Percentiles rank a stretch among this genome's conserved stretches.
Conservation (phyloP, 2,329 filamentous ascomycete species). For the Capronia americana region DNA sequence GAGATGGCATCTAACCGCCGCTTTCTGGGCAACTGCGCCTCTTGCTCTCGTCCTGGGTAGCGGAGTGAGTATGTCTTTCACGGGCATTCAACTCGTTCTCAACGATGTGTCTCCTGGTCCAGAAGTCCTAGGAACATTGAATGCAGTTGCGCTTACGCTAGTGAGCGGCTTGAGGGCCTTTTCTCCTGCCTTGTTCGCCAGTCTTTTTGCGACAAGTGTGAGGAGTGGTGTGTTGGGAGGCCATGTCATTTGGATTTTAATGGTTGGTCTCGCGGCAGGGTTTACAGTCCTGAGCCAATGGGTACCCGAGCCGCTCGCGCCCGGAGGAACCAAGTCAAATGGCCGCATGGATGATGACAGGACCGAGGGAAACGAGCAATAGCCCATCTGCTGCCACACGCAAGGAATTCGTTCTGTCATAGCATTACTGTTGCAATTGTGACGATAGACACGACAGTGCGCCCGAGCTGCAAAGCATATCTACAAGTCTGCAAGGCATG, state of each 20-base stretch:
- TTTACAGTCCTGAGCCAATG: constrained; percentile 42
- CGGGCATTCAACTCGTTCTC: constrained; percentile 70
- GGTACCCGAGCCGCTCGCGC: constrained; percentile 23
- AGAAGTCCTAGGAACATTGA: constrained; percentile 71
- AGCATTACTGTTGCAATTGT: not conserved
- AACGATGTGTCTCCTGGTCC: constrained; percentile 75
- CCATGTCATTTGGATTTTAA: constrained; percentile 69
- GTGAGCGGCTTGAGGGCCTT: constrained; percentile 68
- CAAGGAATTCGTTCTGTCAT: constrained; percentile 40
- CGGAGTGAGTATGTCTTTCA: constrained; percentile 73
- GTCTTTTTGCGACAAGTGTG: constrained; percentile 71
- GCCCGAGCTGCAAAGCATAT: not conserved
- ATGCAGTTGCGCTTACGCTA: constrained; percentile 70
- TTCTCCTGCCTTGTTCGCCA: constrained; percentile 69
- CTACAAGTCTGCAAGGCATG: not conserved
- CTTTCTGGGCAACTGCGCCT: constrained; percentile 65
- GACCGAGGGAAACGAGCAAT: not conserved
- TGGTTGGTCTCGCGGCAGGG: constrained; percentile 51
- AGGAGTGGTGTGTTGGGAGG: constrained; percentile 67
- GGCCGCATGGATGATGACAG: not conserved
- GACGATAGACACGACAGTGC: not conserved
- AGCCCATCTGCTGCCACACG: not conserved
- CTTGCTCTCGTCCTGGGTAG: constrained; percentile 61
- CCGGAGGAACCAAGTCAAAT: not conserved
- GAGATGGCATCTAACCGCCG: constrained; percentile 50